phyloP scores from a whole-genome alignment of 2,329 filamentous ascomycete species.

The Cordyceps tenuipes region DNA sequence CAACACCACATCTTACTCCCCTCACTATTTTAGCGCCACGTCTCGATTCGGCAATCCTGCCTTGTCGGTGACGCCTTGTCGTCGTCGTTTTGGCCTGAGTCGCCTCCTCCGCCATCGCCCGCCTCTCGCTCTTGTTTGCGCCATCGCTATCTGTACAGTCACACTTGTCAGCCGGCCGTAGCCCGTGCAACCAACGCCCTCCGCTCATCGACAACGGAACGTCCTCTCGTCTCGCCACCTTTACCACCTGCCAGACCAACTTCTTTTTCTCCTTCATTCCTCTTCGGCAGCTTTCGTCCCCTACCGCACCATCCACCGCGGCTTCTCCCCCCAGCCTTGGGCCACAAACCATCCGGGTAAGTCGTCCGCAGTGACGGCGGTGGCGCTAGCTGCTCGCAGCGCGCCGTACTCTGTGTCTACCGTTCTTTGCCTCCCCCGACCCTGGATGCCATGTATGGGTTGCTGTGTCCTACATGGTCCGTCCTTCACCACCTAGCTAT shows the following conservation, averaged over 20 bases:
- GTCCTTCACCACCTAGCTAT: background rate
- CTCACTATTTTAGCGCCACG: conserved; percentile 11
- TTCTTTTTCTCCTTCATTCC: background rate
- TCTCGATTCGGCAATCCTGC: conserved; percentile 10
- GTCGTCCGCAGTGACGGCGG: background rate
- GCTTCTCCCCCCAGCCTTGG: background rate
- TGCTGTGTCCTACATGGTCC: background rate
- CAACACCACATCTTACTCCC: background rate
- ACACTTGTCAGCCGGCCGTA: conserved; percentile 3
- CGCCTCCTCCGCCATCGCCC: background rate
- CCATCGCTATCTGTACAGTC: conserved; percentile 4
- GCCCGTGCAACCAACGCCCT: background rate
- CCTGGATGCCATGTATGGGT: background rate
- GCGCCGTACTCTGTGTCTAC: too few species aligned
- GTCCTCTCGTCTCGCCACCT: background rate
- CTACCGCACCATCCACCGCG: background rate
- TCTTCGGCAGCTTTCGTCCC: background rate
- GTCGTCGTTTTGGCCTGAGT: background rate
- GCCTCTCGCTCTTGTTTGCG: conserved; percentile 4
- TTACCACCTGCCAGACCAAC: background rate
- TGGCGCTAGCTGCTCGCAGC: background rate
- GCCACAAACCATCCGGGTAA: conserved; percentile 6
- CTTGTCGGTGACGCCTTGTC: conserved; percentile 8
- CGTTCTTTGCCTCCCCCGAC: background rate
- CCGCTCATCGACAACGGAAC: background rate